Evolutionary conservation across 129 eudicot species (phyloP).

Genomic region (Flaveria robusta): DNA sequence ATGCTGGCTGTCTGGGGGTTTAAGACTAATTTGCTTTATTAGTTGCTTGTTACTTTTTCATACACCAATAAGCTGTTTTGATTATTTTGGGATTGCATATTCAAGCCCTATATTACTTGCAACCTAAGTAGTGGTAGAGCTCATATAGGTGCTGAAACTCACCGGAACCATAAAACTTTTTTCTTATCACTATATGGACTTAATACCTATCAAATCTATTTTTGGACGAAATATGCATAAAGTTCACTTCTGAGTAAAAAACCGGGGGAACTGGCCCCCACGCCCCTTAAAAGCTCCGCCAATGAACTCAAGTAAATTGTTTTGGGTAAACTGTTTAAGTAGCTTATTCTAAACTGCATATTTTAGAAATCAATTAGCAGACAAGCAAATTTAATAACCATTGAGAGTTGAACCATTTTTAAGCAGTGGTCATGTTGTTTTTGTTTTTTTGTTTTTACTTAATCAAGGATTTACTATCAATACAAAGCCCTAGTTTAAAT

Average conservation of each 20-base stretch:
- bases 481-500: constrained; percentile 17
- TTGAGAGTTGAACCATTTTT: background rate
- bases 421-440: background rate
- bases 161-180: no score
- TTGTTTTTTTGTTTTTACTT: background rate
- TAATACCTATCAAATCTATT: no score
- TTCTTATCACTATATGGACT: no score
- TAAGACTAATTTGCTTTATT: no score
- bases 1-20: no score
- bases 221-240: no score
- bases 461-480: constrained; percentile 8
- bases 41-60: background rate
- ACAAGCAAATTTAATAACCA: background rate
- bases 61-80: background rate
- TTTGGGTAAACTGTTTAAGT: background rate
- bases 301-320: background rate
- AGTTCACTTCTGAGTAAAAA: no score
- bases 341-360: background rate
- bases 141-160: no score
- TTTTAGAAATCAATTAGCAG: background rate
- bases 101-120: background rate
- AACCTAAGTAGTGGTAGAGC: background rate
- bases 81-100: background rate
- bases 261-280: no score
- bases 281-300: no score